Conservation (phyloP, 331 rosid species). For the Quercus lobata region DNA sequence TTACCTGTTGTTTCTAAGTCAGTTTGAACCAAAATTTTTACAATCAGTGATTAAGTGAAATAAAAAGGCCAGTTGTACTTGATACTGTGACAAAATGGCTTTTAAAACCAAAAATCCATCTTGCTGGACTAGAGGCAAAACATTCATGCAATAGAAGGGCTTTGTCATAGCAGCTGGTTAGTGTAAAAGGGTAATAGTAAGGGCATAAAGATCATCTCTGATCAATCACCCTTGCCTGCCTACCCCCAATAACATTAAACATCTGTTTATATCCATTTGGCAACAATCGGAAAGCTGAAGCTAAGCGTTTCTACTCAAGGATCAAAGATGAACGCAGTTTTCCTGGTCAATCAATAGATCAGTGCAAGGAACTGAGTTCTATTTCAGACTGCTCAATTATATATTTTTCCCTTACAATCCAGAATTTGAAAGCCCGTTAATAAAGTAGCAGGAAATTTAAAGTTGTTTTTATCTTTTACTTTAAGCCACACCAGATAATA, state of each 20-base stretch:
- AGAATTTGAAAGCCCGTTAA: not conserved
- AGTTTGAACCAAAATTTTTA: not conserved
- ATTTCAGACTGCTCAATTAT: not conserved
- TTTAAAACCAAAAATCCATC: not conserved
- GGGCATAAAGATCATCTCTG: not conserved
- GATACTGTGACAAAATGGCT: not conserved
- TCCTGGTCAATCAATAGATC: not conserved
- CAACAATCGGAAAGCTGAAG: not conserved
- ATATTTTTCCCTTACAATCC: not conserved
- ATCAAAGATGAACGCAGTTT: not conserved
- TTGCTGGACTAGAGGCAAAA: not conserved
- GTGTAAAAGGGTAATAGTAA: not conserved
- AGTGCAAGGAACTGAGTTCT: not conserved
- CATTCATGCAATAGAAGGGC: too few relatives aligned
- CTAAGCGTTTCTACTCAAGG: not conserved
- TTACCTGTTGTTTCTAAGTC: not conserved
- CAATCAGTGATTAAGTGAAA: not conserved
- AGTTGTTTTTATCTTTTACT: not conserved
- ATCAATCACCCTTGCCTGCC: not conserved
- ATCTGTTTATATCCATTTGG: not conserved
- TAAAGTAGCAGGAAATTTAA: not conserved
- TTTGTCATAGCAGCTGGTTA: too few relatives aligned
- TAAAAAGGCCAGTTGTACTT: not conserved
- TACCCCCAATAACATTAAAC: not conserved
- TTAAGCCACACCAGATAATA: not conserved